These are phyloP conservation scores for Backusella circina DNA, from an alignment of 192 early-diverging fungal genomes.

Conservation along the genomic window DNA sequence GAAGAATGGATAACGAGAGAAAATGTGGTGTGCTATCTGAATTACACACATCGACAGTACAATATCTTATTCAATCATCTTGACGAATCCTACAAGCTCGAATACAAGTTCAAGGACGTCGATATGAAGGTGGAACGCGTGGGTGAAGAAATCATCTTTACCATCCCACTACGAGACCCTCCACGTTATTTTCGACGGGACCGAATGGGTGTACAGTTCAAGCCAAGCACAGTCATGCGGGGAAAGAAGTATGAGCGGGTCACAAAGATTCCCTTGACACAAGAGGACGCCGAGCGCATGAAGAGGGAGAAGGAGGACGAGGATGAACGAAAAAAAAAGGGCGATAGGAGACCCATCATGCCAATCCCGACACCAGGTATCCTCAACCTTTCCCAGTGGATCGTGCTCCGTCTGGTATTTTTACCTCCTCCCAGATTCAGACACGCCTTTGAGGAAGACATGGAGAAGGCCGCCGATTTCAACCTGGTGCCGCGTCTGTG, in stretches of 20 bases:
- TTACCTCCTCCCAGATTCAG: neutral
- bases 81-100: slow-evolving; percentile 15
- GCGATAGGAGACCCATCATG: neutral
- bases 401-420: slow-evolving; percentile 33
- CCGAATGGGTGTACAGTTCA: neutral
- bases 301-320: neutral
- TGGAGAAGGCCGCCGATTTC: slow-evolving; percentile 31
- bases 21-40: slow-evolving; percentile 9
- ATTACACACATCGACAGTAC: slow-evolving; percentile 22
- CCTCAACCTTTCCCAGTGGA: slow-evolving; percentile 44
- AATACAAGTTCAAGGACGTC: slow-evolving; percentile 36
- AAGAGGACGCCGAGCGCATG: neutral
- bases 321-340: neutral
- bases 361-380: slow-evolving; percentile 21
- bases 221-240: slow-evolving; percentile 8
- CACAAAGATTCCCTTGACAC: slow-evolving; percentile 25
- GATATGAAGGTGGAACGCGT: slow-evolving; percentile 14
- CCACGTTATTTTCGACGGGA: slow-evolving; percentile 37
- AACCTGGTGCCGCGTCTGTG: slow-evolving; percentile 25
- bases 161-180: slow-evolving; percentile 39
- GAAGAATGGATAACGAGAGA: slow-evolving; percentile 3
- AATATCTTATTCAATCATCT: slow-evolving; percentile 25
- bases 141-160: slow-evolving; percentile 12
- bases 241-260: slow-evolving; percentile 29
- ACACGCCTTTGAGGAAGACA: neutral